Percentiles rank a stretch among this genome's conserved stretches.
These are phyloP conservation scores for Pichia sp. DNA, from an alignment of 1,139 yeast species.

Conservation along the genomic window DNA sequence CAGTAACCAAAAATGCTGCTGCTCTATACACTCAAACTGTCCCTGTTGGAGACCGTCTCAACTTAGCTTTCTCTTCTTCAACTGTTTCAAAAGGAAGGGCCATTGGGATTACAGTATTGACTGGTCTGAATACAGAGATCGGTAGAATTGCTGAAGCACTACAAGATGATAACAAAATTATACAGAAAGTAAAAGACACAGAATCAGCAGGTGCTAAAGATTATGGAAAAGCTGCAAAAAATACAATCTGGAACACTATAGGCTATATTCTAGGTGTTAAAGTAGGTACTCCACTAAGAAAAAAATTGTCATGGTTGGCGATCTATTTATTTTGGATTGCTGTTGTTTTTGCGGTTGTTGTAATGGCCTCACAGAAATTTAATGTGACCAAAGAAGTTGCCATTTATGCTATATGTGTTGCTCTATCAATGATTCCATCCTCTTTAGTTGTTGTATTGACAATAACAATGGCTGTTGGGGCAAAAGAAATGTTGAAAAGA, in stretches of 20 bases:
- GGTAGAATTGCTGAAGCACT: slow-evolving; percentile 73
- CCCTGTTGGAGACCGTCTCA: slow-evolving; percentile 74
- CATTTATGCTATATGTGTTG: slow-evolving; percentile 78
- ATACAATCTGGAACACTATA: slow-evolving; percentile 47
- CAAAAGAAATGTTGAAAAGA: slow-evolving; percentile 69
- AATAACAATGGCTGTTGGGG: slow-evolving; percentile 83
- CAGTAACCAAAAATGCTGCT: slow-evolving; percentile 55
- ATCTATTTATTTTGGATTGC: slow-evolving; percentile 66
- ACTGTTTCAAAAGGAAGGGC: slow-evolving; percentile 77
- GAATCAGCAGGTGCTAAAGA: slow-evolving; percentile 42
- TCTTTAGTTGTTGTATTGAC: slow-evolving; percentile 77
- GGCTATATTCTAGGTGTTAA: slow-evolving; percentile 72
- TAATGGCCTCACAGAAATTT: slow-evolving; percentile 74
- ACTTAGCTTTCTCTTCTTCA: slow-evolving; percentile 70
- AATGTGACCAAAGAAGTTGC: slow-evolving; percentile 67
- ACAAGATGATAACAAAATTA: slow-evolving; percentile 36
- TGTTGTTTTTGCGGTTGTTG: slow-evolving; percentile 71
- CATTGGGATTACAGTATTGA: slow-evolving; percentile 59
- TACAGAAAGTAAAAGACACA: slow-evolving; percentile 35
- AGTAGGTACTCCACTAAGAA: slow-evolving; percentile 73
- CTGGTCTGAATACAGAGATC: slow-evolving; percentile 71
- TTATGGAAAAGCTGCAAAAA: slow-evolving; percentile 44
- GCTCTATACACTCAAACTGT: slow-evolving; percentile 41
- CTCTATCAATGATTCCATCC: slow-evolving; percentile 80
- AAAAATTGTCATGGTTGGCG: slow-evolving; percentile 67